Base-by-base conservation (phyloP, 2,329 filamentous ascomycete genomes). In the Calonectria naviculata region DNA sequence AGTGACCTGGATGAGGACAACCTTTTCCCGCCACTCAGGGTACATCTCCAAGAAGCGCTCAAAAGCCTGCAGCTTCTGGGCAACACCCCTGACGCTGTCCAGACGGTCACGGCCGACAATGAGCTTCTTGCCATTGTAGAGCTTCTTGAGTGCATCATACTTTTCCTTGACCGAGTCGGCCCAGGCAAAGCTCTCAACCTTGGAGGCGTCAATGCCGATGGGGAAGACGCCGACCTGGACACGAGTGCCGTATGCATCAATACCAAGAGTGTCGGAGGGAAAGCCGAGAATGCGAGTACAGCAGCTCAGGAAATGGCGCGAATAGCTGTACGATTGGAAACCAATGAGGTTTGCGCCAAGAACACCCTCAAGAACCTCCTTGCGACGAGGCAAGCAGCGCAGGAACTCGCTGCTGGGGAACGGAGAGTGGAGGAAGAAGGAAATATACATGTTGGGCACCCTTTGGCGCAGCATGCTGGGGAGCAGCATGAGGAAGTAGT, bases 321-420 rank as follows among this genome's bases (percentile, higher is more conserved):
- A 96, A 83, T 98, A 98, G 82, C 95, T 97, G 85, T 95, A 97
- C 9, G 95, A 97, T 83, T 98, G 96, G 85, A 98, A 98, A 1
- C 95, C 95, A 73, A 98, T 91, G 86, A 98, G 92, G 83, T 98
- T 98, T 67, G 96, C 91, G 21, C 96, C 95, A 47, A 98, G 87
- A 56, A 98, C 92, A 60, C 97, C 97, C 76, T 97, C 95, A 17
- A 98, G 87, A 13, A 98, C 89, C 81, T 98, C 95, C 83, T 97
- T 98, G 76, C 96, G 91, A 74, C 94, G 91, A 42, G 94, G 94
- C 67, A 98, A 87, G 82, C 95, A 98, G 58, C 95, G 91, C 81
- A 98, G 91, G 81, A 97, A 98, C 83, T 98, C 97, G 87, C 94
- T 97, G 84, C 95, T 98, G 38, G 96, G 96, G 83, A 98, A 98